Evolutionary conservation across 805 yeast species (phyloP).

Genomic region (Tetrapisispora fleetii): DNA sequence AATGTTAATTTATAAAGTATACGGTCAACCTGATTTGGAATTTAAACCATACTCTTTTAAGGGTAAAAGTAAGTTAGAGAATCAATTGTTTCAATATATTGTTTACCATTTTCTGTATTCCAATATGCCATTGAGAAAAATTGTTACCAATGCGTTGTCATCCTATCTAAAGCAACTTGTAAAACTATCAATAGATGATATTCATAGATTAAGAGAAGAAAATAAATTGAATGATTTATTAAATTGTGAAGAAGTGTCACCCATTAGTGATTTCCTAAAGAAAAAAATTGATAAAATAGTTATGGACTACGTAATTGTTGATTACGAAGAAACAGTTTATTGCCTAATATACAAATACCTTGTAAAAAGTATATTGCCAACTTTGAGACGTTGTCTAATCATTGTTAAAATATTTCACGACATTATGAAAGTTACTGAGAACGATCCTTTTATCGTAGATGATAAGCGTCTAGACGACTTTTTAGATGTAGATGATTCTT

Average conservation of each 20-base stretch:
- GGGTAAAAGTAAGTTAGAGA: constrained; percentile 12
- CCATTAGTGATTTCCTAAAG: not conserved
- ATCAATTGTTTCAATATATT: constrained; percentile 25
- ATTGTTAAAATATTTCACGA: constrained; percentile 27
- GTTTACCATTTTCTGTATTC: constrained; percentile 13
- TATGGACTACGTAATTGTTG: not conserved
- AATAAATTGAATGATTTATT: constrained; percentile 4
- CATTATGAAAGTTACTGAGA: constrained; percentile 20
- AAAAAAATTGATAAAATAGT: not conserved
- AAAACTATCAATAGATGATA: constrained; percentile 11
- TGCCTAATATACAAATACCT: constrained; percentile 16
- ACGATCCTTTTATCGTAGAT: constrained; percentile 17
- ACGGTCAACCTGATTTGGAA: constrained; percentile 17
- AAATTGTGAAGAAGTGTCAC: constrained; percentile 4
- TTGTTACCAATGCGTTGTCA: constrained; percentile 13
- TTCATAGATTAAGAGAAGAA: not conserved
- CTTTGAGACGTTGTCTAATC: constrained; percentile 24
- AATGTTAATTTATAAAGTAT: constrained; percentile 11
- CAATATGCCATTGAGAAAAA: constrained; percentile 9
- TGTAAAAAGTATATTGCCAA: constrained; percentile 18
- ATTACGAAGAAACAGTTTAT: constrained; percentile 3
- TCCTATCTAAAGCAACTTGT: constrained; percentile 11
- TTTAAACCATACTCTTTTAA: constrained; percentile 11
- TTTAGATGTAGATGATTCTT: constrained; percentile 1
- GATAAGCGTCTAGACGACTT: constrained; percentile 15